Evolutionary conservation across 1,284 basidiomycete genomes (phyloP).

Genomic region (Ceratobasidium sp.): DNA sequence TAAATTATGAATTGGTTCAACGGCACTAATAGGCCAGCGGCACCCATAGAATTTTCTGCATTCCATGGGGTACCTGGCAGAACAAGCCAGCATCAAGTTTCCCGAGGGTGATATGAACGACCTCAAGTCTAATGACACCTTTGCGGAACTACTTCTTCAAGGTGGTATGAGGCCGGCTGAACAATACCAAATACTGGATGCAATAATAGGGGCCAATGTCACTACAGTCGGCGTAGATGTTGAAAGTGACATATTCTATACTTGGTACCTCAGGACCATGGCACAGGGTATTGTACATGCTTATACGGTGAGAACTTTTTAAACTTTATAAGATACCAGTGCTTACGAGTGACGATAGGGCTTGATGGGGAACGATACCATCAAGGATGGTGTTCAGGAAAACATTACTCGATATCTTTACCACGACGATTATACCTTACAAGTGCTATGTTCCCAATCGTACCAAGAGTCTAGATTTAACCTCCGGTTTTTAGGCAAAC

Average conservation of each 20-base stretch:
- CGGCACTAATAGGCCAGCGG: background rate
- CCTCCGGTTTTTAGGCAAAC: background rate
- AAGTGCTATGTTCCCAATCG: too few species aligned
- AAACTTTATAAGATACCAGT: too few species aligned
- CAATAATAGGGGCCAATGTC: background rate
- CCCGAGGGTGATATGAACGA: background rate
- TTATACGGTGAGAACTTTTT: background rate
- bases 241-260: background rate
- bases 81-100: background rate
- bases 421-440: background rate
- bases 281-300: background rate
- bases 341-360: background rate
- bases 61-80: background rate
- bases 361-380: constrained; percentile 2
- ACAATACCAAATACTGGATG: background rate
- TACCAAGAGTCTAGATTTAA: background rate
- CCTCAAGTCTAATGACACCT: background rate
- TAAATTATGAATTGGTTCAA: background rate
- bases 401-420: background rate
- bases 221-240: background rate
- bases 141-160: background rate
- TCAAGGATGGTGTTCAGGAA: background rate
- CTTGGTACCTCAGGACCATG: background rate
- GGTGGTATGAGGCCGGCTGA: background rate
- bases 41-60: background rate